A percentile compares a stretch with the other conserved stretches of the same genome.
Evolutionary conservation across 352 stramenopile species (phyloP).

Genomic region (Phytophthora hibernalis): DNA sequence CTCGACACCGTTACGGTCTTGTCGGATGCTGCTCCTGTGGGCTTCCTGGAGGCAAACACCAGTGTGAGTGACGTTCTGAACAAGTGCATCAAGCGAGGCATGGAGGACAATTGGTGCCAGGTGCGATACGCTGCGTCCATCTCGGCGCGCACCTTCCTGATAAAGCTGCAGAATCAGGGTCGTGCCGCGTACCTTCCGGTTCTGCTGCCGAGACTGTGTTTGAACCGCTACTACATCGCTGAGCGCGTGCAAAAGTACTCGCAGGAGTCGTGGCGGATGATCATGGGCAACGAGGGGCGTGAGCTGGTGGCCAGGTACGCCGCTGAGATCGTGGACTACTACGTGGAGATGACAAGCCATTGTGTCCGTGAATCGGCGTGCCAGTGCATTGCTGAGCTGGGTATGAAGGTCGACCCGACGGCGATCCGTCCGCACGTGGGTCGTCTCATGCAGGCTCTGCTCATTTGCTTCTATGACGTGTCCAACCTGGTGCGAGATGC

Average conservation of each 20-base stretch:
- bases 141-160: constrained; percentile 88
- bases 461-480: constrained; percentile 97
- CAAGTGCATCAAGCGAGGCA: constrained; percentile 77
- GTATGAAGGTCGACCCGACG: constrained; percentile 83
- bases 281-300: constrained; percentile 87
- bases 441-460: constrained; percentile 82
- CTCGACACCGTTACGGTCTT: constrained; percentile 86
- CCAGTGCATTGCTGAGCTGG: constrained; percentile 95
- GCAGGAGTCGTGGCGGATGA: constrained; percentile 95
- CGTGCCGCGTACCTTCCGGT: constrained; percentile 70
- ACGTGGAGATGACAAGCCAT: constrained; percentile 96
- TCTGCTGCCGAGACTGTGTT: constrained; percentile 95
- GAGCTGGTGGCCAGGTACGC: constrained; percentile 89
- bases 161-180: constrained; percentile 68
- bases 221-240: constrained; percentile 98
- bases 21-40: constrained; percentile 49
- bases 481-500: constrained; percentile 97
- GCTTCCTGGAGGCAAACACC: constrained; percentile 50
- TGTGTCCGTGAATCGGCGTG: constrained; percentile 96
- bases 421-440: constrained; percentile 77
- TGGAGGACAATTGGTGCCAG: constrained; percentile 98
- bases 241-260: constrained; percentile 97
- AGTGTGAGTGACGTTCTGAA: constrained; percentile 54
- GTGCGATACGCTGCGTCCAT: constrained; percentile 96
- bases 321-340: constrained; percentile 94